Evolutionary conservation across 164 flowering plant species (phyloP).

Genomic region (Umbellularia californica): DNA sequence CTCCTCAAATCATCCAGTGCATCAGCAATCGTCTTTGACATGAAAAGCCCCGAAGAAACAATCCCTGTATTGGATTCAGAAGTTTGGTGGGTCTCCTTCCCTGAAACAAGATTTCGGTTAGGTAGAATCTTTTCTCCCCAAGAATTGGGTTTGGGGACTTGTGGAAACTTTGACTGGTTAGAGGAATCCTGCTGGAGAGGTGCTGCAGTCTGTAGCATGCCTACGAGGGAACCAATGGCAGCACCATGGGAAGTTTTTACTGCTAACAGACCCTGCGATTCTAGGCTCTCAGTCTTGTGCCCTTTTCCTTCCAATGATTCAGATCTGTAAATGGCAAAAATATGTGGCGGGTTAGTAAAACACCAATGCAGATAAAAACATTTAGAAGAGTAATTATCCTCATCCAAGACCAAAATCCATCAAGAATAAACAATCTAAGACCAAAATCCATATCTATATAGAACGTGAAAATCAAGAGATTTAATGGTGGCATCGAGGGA

Average conservation of each 20-base stretch:
- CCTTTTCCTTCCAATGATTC: conserved; percentile 50
- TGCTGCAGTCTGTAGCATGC: conserved; percentile 63
- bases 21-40: conserved; percentile 61
- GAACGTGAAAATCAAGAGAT: not conserved
- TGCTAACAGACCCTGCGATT: conserved; percentile 35
- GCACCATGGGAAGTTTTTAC: conserved; percentile 61
- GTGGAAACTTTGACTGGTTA: conserved; percentile 20
- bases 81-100: conserved; percentile 9
- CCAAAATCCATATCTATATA: not conserved
- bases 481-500: not conserved
- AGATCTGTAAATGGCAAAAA: conserved; percentile 32
- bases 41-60: conserved; percentile 32
- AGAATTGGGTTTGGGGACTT: conserved; percentile 26
- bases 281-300: conserved; percentile 24
- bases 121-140: conserved; percentile 13
- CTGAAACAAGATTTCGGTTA: conserved; percentile 13
- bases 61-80: conserved; percentile 20
- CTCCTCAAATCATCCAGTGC: conserved; percentile 75
- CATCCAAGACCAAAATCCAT: not conserved
- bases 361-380: not conserved
- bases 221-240: conserved; percentile 72
- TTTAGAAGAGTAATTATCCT: not conserved
- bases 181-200: conserved; percentile 62
- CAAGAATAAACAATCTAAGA: not conserved
- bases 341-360: not conserved